Conservation (phyloP, 2,329 filamentous ascomycete species). For the Fusarium pseudoanthophilum region DNA sequence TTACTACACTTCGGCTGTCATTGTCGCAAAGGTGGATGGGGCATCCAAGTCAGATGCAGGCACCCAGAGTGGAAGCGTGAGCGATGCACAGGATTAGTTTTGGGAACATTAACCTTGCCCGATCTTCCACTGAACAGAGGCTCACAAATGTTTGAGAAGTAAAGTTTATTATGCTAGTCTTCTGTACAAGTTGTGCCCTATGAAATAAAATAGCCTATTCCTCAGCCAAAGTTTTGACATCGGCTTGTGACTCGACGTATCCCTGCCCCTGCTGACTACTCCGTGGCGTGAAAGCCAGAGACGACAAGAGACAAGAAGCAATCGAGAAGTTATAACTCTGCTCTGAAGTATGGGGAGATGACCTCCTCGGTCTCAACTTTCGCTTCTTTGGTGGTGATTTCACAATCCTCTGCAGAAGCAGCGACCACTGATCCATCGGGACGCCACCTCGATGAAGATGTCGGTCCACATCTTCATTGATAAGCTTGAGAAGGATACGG, state of each 20-base stretch:
- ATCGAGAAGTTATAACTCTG: background rate
- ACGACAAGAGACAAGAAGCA: too few species aligned
- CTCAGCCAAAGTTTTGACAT: rapidly evolving
- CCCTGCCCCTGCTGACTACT: too few species aligned
- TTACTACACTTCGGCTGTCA: conserved; percentile 21
- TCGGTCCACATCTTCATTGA: background rate
- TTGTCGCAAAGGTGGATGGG: background rate
- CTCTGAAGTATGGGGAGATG: background rate
- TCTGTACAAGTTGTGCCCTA: background rate
- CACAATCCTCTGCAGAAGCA: background rate
- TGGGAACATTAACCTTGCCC: rapidly evolving
- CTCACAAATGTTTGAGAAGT: rapidly evolving
- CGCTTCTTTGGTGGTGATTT: background rate
- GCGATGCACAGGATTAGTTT: background rate
- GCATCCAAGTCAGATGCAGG: rapidly evolving
- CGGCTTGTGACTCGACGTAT: too few species aligned
- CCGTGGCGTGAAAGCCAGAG: too few species aligned
- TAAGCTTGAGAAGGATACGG: background rate
- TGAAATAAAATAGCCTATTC: background rate
- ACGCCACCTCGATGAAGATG: background rate
- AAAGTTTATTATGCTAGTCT: background rate
- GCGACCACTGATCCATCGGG: background rate
- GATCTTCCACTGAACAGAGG: rapidly evolving
- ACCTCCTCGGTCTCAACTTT: too few species aligned
- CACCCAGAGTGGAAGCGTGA: background rate